Conservation (phyloP, 1,284 basidiomycete genomes). For the Meripilus lineatus region DNA sequence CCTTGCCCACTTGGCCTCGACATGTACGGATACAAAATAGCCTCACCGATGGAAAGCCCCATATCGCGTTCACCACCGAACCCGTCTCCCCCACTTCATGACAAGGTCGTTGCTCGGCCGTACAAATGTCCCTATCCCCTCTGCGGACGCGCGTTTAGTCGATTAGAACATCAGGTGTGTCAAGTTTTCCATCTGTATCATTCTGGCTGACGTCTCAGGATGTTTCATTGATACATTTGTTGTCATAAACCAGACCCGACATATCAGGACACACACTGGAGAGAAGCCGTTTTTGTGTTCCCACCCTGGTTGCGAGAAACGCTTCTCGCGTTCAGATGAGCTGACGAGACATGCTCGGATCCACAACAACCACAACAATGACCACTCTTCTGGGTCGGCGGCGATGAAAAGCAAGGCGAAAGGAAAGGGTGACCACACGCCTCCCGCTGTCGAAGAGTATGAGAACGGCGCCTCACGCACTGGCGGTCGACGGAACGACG, state of each 20-base stretch:
- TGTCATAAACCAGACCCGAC: conserved; percentile 80
- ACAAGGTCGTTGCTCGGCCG: conserved; percentile 67
- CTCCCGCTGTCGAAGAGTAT: conserved; percentile 31
- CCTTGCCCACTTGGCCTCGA: background rate
- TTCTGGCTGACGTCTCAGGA: conserved; percentile 7
- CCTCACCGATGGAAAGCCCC: conserved; percentile 2
- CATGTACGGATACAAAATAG: background rate
- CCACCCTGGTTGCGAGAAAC: conserved; percentile 94
- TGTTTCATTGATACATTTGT: conserved; percentile 16
- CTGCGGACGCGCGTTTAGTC: conserved; percentile 88
- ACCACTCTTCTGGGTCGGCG: conserved; percentile 21
- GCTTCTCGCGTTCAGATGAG: conserved; percentile 96
- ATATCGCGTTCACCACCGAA: conserved; percentile 24
- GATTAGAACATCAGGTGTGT: conserved; percentile 88
- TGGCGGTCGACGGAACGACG: conserved; percentile 12
- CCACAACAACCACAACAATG: conserved; percentile 71
- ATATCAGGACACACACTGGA: conserved; percentile 97
- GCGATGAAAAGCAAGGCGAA: conserved; percentile 30
- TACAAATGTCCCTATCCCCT: conserved; percentile 94
- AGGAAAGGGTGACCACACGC: conserved; percentile 30
- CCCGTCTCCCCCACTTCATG: conserved; percentile 25
- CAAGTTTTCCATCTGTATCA: background rate
- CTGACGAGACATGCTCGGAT: conserved; percentile 95
- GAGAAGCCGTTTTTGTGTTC: conserved; percentile 96
- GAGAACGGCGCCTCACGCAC: conserved; percentile 15